Base-by-base conservation (phyloP, 768 basidiomycete species). In the Kwoniella mangroviensis region DNA sequence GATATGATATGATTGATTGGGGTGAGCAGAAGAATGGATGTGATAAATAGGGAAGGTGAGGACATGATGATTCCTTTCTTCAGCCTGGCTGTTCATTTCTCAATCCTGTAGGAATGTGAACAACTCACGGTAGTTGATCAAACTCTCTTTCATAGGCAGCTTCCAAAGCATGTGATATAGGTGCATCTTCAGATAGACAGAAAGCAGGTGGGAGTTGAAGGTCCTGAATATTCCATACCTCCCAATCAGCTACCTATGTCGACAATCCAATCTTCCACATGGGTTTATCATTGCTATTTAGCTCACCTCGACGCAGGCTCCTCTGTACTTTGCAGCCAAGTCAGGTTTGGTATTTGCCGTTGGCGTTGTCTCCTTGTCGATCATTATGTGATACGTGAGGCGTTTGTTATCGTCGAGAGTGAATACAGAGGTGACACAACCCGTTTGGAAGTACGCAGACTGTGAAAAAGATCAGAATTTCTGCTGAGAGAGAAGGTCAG, bases 61-160 rank as follows among this genome's bases (percentile, higher is more conserved):
- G 34, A 34, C 34, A 34, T 7, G 34, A 4, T 34, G 34, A 34
- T 7, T 28, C 34, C 9, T 7, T 34, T 34, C 34, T 6, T 34
- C 34, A 34, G 34, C 34, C 34, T 34, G 34, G 9, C 34, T 34
- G 9, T 34, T 34, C 34, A n/a, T n/a, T 34, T 5, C 34, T 34
- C 34, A 7, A 34, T 34, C n/a, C n/a, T 34, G 34, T 34, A 65
- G 4, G 41, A 19, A 64, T 43, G 51, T n/a, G 26, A 4, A 28
- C 22, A 2, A 61, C 56, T 43, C 22, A 95, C 94, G 94, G 94
- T 70, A 96, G 90, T 75, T 95, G 90, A 19, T 93, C 93, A 84
- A 95, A 97, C 80, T 97, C 94, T 42, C 93, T 89, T 73, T 97
- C 94, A 75, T 94, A 96, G 0, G 94, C 94, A 26, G 91, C 87